These are phyloP conservation scores for Ilyonectria destructans DNA, from an alignment of 2,329 filamentous ascomycete genomes.

Conservation along the genomic window DNA sequence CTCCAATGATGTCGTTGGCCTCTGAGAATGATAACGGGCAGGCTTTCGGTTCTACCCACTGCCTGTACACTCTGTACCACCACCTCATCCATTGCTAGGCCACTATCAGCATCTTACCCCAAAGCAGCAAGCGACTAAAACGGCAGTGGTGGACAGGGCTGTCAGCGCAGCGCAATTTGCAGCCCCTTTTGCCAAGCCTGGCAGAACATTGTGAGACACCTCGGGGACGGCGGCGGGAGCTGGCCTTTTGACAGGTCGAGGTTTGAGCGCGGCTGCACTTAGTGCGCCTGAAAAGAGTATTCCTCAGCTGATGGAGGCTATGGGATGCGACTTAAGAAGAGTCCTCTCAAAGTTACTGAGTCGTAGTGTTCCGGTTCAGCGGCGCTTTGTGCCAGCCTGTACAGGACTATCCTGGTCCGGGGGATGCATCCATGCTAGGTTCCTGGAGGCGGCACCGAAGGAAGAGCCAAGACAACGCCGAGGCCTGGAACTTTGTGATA, in stretches of 20 bases:
- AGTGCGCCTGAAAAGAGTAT: not conserved
- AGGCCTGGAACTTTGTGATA: constrained; percentile 19
- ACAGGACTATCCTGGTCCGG: no score
- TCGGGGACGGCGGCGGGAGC: constrained; percentile 23
- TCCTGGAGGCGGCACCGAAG: constrained; percentile 13
- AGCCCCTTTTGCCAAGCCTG: constrained; percentile 41
- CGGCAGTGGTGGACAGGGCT: constrained; percentile 23
- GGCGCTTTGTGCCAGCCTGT: constrained; percentile 14
- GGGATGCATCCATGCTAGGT: constrained; percentile 21
- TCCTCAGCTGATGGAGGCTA: constrained; percentile 1
- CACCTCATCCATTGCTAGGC: not conserved
- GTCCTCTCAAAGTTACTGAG: not conserved
- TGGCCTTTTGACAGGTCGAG: constrained; percentile 37
- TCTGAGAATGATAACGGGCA: not conserved
- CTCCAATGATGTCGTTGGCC: not conserved
- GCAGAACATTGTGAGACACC: constrained; percentile 39
- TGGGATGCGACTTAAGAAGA: not conserved
- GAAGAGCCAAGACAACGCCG: constrained; percentile 20
- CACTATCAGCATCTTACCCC: no score
- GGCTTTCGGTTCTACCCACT: constrained; percentile 12
- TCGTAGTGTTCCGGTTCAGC: not conserved
- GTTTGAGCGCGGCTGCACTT: constrained; percentile 11
- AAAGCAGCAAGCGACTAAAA: no score
- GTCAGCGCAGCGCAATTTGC: constrained; percentile 40
- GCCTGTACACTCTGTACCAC: not conserved